Base-by-base conservation (phyloP, 2,329 filamentous ascomycete species). In the Aspergillus latus region DNA sequence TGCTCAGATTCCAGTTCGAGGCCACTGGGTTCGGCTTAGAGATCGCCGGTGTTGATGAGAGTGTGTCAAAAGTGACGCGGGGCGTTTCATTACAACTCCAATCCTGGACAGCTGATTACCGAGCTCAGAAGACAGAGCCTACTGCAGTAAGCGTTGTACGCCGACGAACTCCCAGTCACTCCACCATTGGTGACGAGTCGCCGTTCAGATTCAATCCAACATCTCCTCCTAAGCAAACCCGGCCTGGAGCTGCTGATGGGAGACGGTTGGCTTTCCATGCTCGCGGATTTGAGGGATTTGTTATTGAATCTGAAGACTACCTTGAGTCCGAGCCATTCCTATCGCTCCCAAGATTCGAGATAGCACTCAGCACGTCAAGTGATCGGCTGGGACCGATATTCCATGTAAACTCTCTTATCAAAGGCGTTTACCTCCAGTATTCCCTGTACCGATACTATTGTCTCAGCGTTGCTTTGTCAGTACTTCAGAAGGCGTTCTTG, bases 381-480 rank as follows among this genome's bases (percentile, higher is more conserved):
- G 94, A 99, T 71, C 84, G 84, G 29, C 90, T 96, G 66, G 93
- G 92, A 0, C 89, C 92, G 0, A 81, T 96, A 5, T 90, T 97
- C 67, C 91, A 97, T 68, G 76, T 97, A 43, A 91, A 95, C 63
- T 89, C 90, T 0, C 84, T 89, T 51, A 82, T 94, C 16, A 88
- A 88, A 63, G 90, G 89, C 5, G 76, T 99, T 1, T 85, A 90
- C 59, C 68, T 96, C 6, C 88, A 95, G 49, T 97, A 97, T 69
- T 99, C 95, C 0, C 82, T 99, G 0, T 96, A 95, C 71, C 88
- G 92, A 3, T 92, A 96, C 69, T 99, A 97, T 68, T 88, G 92
- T 0, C 82, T 95, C 28, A 89, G 91, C 1, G 86, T 97, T 58
- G 94, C 93, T 7, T 78, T 83, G 26, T 87, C 86, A 68, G 90